Percentiles rank a stretch among this genome's conserved stretches.
These are phyloP conservation scores for Physcomitrium patens DNA, from an alignment of 225 moss, liverwort and hornwort genomes.

Conservation along the genomic window DNA sequence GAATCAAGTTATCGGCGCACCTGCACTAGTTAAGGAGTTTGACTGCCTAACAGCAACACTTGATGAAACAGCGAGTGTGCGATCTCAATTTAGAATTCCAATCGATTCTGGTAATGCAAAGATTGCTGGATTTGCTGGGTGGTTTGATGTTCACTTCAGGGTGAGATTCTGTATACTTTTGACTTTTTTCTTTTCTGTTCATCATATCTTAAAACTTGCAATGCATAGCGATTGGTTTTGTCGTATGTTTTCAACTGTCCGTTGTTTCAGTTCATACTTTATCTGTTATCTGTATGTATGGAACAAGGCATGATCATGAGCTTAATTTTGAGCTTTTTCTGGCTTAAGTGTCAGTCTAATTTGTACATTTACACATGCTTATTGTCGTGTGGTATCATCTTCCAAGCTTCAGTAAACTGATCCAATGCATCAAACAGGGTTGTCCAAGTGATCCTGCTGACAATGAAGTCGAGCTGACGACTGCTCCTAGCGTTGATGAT, in stretches of 20 bases:
- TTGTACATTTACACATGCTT: neutral
- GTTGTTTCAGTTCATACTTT: neutral
- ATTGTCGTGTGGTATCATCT: neutral
- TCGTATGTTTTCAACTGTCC: neutral
- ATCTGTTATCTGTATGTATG: no score
- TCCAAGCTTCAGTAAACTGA: neutral
- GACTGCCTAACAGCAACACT: constrained; percentile 80
- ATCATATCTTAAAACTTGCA: neutral
- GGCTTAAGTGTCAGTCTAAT: neutral
- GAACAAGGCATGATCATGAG: no score
- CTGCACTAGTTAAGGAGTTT: constrained; percentile 64
- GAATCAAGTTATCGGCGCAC: constrained; percentile 60
- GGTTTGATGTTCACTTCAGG: constrained; percentile 97
- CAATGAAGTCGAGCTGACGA: constrained; percentile 78
- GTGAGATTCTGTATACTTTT: constrained; percentile 35
- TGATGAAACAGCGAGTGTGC: constrained; percentile 71
- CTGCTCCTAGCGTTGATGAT: constrained; percentile 85
- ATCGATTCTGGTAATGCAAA: constrained; percentile 61
- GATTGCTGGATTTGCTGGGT: constrained; percentile 88
- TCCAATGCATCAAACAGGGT: constrained; percentile 52
- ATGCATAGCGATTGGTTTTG: neutral
- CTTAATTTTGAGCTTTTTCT: no score
- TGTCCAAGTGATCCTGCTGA: constrained; percentile 80
- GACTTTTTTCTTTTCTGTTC: neutral
- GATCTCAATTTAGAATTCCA: constrained; percentile 57